Evolutionary conservation across 192 early-diverging fungal species (phyloP).

Genomic region (Thamnidium elegans): DNA sequence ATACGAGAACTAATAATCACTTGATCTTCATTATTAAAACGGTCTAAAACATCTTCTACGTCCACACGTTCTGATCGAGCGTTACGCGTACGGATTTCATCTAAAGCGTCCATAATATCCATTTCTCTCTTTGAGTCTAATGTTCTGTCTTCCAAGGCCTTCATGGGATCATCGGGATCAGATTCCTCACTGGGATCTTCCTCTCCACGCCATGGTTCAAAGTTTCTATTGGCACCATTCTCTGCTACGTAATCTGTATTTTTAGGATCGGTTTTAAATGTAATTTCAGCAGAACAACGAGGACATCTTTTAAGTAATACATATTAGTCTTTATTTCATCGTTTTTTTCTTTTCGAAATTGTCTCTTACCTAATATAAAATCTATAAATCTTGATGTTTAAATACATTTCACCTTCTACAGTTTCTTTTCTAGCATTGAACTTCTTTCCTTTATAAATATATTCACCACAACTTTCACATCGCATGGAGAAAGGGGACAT

Average conservation of each 20-base stretch:
- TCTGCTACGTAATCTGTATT: conserved; percentile 95
- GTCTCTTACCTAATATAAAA: conserved; percentile 59
- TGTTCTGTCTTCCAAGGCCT: conserved; percentile 92
- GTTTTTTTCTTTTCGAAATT: background rate
- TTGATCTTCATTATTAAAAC: conserved; percentile 43
- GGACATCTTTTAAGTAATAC: conserved; percentile 72
- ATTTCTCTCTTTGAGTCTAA: conserved; percentile 93
- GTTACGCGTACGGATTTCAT: conserved; percentile 90
- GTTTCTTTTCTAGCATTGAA: conserved; percentile 97
- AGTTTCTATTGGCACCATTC: conserved; percentile 88
- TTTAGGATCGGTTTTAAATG: conserved; percentile 96
- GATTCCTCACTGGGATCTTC: conserved; percentile 58
- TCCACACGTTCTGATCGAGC: conserved; percentile 78
- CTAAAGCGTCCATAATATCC: conserved; percentile 95
- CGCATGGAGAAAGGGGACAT: conserved; percentile 99
- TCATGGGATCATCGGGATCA: conserved; percentile 93
- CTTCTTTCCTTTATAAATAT: conserved; percentile 96
- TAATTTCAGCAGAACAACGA: conserved; percentile 93
- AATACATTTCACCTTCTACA: conserved; percentile 69
- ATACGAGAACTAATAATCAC: conserved; percentile 26
- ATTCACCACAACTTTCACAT: conserved; percentile 94
- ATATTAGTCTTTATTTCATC: conserved; percentile 22
- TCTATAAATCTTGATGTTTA: conserved; percentile 70
- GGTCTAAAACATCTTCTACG: conserved; percentile 60
- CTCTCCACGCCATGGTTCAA: conserved; percentile 86